These are phyloP conservation scores for Peziza echinospora DNA, from an alignment of 495 filamentous ascomycete genomes.

Conservation along the genomic window DNA sequence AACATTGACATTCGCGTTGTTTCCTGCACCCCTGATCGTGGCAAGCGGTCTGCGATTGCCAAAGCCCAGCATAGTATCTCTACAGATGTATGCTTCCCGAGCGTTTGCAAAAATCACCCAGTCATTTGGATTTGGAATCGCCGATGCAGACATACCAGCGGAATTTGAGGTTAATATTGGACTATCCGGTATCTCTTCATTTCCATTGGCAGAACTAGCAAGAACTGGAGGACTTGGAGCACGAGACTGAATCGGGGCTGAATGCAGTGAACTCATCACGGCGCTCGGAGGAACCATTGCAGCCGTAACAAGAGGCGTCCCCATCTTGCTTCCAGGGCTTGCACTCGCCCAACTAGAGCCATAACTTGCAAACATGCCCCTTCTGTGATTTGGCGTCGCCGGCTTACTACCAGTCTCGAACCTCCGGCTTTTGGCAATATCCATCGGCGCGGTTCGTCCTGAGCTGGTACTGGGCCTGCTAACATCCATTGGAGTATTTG, in stretches of 20 bases:
- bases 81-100: conserved; percentile 28
- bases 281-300: background rate
- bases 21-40: conserved; percentile 59
- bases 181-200: background rate
- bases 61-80: conserved; percentile 28
- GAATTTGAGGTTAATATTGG: background rate
- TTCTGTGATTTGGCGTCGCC: background rate
- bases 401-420: background rate
- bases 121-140: conserved; percentile 5
- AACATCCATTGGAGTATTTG: conserved; percentile 9
- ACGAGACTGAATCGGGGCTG: too few species aligned
- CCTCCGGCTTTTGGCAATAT: background rate
- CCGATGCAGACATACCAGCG: background rate
- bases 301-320: background rate
- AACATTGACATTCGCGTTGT: conserved; percentile 23
- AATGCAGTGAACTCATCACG: background rate
- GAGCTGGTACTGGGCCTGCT: background rate
- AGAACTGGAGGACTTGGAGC: background rate
- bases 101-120: conserved; percentile 18
- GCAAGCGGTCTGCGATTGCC: conserved; percentile 42
- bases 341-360: background rate
- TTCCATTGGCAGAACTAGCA: background rate
- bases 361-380: background rate
- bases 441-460: background rate
- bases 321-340: background rate